These are phyloP conservation scores for Acephala macrosclerotiorum DNA, from an alignment of 2,329 filamentous ascomycete species.

Conservation along the genomic window DNA sequence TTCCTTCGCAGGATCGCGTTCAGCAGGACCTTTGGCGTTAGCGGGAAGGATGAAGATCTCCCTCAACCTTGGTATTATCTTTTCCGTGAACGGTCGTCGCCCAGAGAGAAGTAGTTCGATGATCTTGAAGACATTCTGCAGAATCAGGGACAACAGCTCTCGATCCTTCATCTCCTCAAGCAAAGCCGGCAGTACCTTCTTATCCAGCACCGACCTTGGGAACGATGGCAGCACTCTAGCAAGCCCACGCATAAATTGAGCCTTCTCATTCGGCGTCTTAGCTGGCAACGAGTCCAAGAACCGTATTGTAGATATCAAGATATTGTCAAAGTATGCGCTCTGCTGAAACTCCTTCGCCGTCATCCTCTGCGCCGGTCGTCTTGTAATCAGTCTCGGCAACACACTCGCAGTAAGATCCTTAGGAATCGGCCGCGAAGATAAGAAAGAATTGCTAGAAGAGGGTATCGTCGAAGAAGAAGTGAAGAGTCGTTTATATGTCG, in stretches of 20 bases:
- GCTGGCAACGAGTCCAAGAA: constrained; percentile 91
- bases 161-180: constrained; percentile 94
- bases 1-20: constrained; percentile 84
- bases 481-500: constrained; percentile 86
- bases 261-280: constrained; percentile 91
- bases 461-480: constrained; percentile 80
- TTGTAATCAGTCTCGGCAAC: constrained; percentile 84
- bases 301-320: constrained; percentile 93
- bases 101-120: constrained; percentile 79
- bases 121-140: constrained; percentile 94
- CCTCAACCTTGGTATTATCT: constrained; percentile 83
- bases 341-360: constrained; percentile 92
- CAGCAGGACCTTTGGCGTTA: constrained; percentile 60
- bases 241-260: constrained; percentile 88
- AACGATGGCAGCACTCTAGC: constrained; percentile 90
- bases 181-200: constrained; percentile 88
- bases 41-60: constrained; percentile 77
- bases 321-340: constrained; percentile 96
- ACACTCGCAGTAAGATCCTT: constrained; percentile 79
- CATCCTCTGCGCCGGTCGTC: constrained; percentile 85
- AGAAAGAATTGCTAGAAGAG: constrained; percentile 81
- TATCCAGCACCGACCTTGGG: constrained; percentile 91
- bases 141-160: constrained; percentile 82
- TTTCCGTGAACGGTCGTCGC: constrained; percentile 81
- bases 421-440: constrained; percentile 81